Evolutionary conservation across 1,284 basidiomycete species (phyloP), one percentile per base, ranked within the genome.

Genomic region (Trichosporon sp.): DNA sequence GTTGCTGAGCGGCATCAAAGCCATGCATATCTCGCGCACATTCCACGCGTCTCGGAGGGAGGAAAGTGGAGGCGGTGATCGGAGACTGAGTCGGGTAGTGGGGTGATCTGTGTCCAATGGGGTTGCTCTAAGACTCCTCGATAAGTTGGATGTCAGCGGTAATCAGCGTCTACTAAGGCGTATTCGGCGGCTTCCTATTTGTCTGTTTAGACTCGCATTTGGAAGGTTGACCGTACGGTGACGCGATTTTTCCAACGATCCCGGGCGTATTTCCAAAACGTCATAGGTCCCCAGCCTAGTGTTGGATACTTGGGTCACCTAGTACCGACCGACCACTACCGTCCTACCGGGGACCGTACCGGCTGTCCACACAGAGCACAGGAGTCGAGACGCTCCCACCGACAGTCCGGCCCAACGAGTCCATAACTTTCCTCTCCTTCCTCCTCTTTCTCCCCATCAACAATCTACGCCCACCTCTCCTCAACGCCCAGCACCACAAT

Each of bases 241-340:
- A 21, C 48, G 48, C 35, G 32, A 14, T 67, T 54, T 54, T 54
- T 40, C 64, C 43, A 38, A 66, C 46, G 66, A 40, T 43, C n/a
- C 43, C 31, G 14, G 59, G 32, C 32, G 59, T 63, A 63, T 63
- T 63, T 63, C 59, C 59, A 63, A 63, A 63, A 63, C 59, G 59
- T 63, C 59, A 63, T 63, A 63, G 59, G 31, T n/a, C 14, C 19
- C 2, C 51, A 11, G 51, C n/a, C 51, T 8, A 26, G 19, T 21
- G 51, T 54, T 54, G 51, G 51, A 54, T 16, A 54, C 19, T 2
- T 26, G 26, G 26, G 26, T 26, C 26, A 51, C 48, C 6, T 6
- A 5, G n/a, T 8, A 51, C 16, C 48, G 16, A 21, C 19, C 51
- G 21, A 21, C 21, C 51, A 21, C 19, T 21, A 11, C 51, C 51